These are phyloP conservation scores for Letharia columbiana DNA, from an alignment of 495 filamentous ascomycete species.

Conservation along the genomic window DNA sequence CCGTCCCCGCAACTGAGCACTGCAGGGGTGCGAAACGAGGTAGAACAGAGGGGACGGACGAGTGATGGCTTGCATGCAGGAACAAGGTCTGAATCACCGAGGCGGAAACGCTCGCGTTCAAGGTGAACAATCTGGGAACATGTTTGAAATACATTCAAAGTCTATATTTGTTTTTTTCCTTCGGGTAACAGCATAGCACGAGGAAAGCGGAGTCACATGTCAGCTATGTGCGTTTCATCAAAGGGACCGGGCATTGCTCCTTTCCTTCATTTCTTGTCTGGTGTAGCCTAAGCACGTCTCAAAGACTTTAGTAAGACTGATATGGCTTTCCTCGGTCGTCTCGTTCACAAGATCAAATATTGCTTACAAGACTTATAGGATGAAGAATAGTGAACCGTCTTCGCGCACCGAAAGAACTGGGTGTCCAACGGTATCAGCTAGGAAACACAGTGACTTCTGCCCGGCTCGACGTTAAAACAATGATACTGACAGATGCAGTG, in stretches of 20 bases:
- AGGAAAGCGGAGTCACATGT: background rate
- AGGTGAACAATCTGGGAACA: background rate
- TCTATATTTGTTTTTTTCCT: background rate
- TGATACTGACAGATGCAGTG: background rate
- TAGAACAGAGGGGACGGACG: background rate
- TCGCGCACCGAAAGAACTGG: background rate
- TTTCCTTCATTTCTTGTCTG: background rate
- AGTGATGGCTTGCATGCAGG: constrained; percentile 15
- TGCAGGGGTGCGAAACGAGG: background rate
- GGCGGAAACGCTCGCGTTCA: constrained; percentile 26
- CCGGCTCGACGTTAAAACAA: background rate
- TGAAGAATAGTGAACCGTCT: background rate
- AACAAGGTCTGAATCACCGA: constrained; percentile 37
- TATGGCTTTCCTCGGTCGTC: background rate
- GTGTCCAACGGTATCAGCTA: background rate
- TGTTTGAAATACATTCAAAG: background rate
- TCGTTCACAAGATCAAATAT: no score
- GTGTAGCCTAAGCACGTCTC: background rate
- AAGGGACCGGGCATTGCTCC: background rate
- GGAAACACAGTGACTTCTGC: background rate
- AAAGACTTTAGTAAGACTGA: background rate
- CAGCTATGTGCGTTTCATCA: background rate
- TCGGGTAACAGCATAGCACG: background rate
- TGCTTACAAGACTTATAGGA: background rate
- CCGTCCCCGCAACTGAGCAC: constrained; percentile 2